These are phyloP conservation scores for Geranomyces variabilis DNA, from an alignment of 192 early-diverging fungal genomes.

Conservation along the genomic window DNA sequence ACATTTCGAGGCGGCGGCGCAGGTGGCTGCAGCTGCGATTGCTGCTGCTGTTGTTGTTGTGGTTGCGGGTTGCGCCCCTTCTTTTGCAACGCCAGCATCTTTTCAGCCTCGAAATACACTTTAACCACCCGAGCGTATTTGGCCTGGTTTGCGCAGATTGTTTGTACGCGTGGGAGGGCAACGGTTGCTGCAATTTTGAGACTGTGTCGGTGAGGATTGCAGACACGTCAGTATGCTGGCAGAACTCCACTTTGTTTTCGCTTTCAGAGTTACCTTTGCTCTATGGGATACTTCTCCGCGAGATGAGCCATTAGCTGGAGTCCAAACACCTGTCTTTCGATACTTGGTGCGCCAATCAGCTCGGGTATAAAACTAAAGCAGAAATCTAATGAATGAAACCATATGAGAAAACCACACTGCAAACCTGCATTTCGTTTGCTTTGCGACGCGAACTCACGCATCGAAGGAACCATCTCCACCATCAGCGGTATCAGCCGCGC, in stretches of 20 bases:
- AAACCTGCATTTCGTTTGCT: too few species aligned
- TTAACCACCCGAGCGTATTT: background rate
- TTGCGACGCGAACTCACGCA: constrained; percentile 49
- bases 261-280: constrained; percentile 53
- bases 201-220: background rate
- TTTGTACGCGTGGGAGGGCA: background rate
- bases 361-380: constrained; percentile 47
- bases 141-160: background rate
- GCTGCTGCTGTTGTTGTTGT: background rate
- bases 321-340: constrained; percentile 55
- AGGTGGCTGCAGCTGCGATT: background rate
- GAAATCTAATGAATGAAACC: constrained; percentile 32
- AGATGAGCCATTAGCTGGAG: constrained; percentile 48
- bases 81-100: background rate
- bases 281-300: constrained; percentile 56
- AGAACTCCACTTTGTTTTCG: too few species aligned
- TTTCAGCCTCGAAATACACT: background rate
- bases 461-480: constrained; percentile 40
- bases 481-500: constrained; percentile 21
- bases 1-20: background rate
- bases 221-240: background rate
- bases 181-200: constrained; percentile 9
- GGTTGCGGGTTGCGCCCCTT: background rate
- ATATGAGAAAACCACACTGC: too few species aligned
- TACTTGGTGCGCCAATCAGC: constrained; percentile 35